Conservation (phyloP, 257 asterid genomes). For the Salvia rosmarinus region DNA sequence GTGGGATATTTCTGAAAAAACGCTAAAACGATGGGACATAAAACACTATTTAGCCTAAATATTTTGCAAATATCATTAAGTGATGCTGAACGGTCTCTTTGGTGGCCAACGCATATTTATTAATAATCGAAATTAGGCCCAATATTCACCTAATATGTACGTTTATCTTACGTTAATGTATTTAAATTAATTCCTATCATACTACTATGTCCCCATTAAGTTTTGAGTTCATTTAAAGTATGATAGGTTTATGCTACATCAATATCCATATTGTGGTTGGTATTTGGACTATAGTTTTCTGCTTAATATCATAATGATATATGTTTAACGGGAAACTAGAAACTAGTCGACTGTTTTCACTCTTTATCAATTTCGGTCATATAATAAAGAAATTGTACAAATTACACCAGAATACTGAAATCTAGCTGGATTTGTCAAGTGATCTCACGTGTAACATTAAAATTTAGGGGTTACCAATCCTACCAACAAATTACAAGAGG, state of each 20-base stretch:
- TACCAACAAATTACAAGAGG: neutral
- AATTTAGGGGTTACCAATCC: neutral
- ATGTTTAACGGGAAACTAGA: neutral
- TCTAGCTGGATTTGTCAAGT: neutral
- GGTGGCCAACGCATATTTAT: too few species aligned
- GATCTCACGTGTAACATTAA: neutral
- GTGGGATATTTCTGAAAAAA: too few species aligned
- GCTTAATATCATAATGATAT: neutral
- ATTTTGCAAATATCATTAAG: too few species aligned
- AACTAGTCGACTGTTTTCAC: neutral
- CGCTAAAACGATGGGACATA: too few species aligned
- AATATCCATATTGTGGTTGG: neutral
- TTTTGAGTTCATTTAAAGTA: too few species aligned
- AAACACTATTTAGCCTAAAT: too few species aligned
- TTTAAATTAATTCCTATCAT: too few species aligned
- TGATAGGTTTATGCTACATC: neutral
- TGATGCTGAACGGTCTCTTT: too few species aligned
- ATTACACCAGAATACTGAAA: neutral
- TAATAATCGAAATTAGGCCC: too few species aligned
- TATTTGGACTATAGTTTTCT: neutral
- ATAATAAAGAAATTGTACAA: slow-evolving; percentile 5
- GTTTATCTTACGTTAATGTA: too few species aligned
- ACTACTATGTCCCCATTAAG: too few species aligned
- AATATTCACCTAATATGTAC: too few species aligned
- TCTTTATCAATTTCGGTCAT: neutral